Evolutionary conservation across 129 eudicot species (phyloP).

Genomic region (Smallanthus sonchifolius): DNA sequence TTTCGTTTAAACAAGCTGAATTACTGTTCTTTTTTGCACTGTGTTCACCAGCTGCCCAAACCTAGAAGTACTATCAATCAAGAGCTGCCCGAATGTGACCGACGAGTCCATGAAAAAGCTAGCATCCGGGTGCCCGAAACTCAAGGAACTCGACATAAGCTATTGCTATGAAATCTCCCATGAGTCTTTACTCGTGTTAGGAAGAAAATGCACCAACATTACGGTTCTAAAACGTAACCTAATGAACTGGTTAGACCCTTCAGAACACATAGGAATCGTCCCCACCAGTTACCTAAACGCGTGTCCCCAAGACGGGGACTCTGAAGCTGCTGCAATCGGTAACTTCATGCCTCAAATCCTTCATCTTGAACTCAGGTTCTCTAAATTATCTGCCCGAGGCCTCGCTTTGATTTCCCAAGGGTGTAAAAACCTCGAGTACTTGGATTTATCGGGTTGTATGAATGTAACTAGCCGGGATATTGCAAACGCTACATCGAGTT

Average conservation of each 20-base stretch:
- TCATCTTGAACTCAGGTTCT: slow-evolving; percentile 76
- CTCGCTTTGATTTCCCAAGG: slow-evolving; percentile 66
- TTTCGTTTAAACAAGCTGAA: background rate
- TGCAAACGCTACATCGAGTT: slow-evolving; percentile 36
- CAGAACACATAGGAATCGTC: slow-evolving; percentile 64
- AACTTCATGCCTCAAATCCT: slow-evolving; percentile 61
- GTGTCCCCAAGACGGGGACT: slow-evolving; percentile 86
- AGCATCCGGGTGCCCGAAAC: slow-evolving; percentile 67
- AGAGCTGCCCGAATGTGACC: slow-evolving; percentile 69
- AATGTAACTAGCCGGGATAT: slow-evolving; percentile 85
- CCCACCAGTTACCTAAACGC: slow-evolving; percentile 67
- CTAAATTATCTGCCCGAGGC: slow-evolving; percentile 65
- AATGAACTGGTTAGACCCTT: slow-evolving; percentile 84
- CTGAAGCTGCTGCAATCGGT: slow-evolving; percentile 83
- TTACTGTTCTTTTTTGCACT: background rate
- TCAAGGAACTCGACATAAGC: slow-evolving; percentile 84
- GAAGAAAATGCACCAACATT: slow-evolving; percentile 56
- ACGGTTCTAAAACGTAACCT: slow-evolving; percentile 59
- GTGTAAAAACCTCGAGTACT: slow-evolving; percentile 58
- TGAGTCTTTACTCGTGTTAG: slow-evolving; percentile 49
- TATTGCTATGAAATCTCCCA: slow-evolving; percentile 89
- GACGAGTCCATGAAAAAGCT: slow-evolving; percentile 53
- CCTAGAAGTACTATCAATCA: slow-evolving; percentile 72
- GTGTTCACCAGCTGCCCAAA: slow-evolving; percentile 66
- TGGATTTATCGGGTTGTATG: slow-evolving; percentile 80